These are phyloP conservation scores for Lipomyces oligophaga DNA, from an alignment of 805 yeast genomes.

Conservation along the genomic window DNA sequence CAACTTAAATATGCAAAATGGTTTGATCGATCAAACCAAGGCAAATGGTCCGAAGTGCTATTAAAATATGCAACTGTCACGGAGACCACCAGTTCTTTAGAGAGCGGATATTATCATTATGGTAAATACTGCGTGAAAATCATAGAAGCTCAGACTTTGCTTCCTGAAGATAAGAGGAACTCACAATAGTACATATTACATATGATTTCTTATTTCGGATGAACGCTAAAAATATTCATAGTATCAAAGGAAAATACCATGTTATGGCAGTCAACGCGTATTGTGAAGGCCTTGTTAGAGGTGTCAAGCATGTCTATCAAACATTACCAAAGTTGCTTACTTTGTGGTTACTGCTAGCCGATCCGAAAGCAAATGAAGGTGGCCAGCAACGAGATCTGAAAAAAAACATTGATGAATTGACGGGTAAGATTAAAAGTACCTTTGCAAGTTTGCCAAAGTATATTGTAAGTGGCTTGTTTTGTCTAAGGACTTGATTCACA, in stretches of 20 bases:
- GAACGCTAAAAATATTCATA: slow-evolving; percentile 22
- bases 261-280: slow-evolving; percentile 53
- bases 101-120: slow-evolving; percentile 71
- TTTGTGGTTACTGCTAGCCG: slow-evolving; percentile 75
- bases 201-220: neutral
- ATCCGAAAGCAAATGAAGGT: slow-evolving; percentile 9
- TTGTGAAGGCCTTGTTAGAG: slow-evolving; percentile 55
- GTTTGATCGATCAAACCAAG: slow-evolving; percentile 82
- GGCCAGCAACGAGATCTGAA: no score
- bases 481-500: neutral
- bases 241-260: slow-evolving; percentile 46
- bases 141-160: slow-evolving; percentile 58
- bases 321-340: slow-evolving; percentile 79
- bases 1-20: slow-evolving; percentile 80
- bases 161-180: slow-evolving; percentile 34
- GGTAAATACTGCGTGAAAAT: slow-evolving; percentile 78
- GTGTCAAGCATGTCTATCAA: slow-evolving; percentile 68
- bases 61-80: slow-evolving; percentile 63
- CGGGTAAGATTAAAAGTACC: slow-evolving; percentile 37
- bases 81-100: slow-evolving; percentile 56
- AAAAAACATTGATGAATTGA: no score
- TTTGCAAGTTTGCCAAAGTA: slow-evolving; percentile 48
- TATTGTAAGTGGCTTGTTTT: slow-evolving; percentile 30
- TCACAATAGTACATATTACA: slow-evolving; percentile 7
- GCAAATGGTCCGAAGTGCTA: slow-evolving; percentile 68